Evolutionary conservation across 371 early-diverging fungal species (phyloP).

Genomic region (Dinochytrium kinnereticum): DNA sequence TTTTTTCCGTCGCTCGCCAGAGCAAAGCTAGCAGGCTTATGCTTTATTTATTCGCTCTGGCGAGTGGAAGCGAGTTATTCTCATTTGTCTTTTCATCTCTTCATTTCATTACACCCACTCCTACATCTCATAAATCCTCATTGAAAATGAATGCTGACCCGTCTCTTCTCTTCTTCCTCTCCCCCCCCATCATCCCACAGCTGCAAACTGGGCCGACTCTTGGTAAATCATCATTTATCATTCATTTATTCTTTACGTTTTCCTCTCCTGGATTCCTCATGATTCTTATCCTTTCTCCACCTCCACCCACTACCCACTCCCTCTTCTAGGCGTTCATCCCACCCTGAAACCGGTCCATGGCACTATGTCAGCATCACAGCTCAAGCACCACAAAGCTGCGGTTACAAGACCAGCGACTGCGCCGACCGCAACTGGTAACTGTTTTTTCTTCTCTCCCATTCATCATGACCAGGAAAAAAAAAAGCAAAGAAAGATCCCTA

Average conservation of each 20-base stretch:
- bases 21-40: background rate
- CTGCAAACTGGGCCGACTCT: conserved; percentile 35
- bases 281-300: background rate
- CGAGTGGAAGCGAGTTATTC: background rate
- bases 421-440: conserved; percentile 8
- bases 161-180: background rate
- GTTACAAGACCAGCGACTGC: conserved; percentile 24
- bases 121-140: background rate
- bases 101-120: background rate
- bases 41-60: background rate
- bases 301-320: background rate
- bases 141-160: background rate
- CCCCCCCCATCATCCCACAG: background rate
- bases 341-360: conserved; percentile 19
- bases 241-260: background rate
- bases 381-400: conserved; percentile 21
- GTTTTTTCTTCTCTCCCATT: background rate
- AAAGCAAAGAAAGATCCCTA: background rate
- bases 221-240: background rate
- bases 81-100: background rate
- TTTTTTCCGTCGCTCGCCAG: too few relatives aligned
- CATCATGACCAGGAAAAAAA: background rate
- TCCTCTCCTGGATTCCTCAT: background rate
- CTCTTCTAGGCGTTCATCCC: background rate
- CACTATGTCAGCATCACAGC: conserved; percentile 26